Base-by-base conservation (phyloP, 805 yeast species). In the Ogataea corticis region DNA sequence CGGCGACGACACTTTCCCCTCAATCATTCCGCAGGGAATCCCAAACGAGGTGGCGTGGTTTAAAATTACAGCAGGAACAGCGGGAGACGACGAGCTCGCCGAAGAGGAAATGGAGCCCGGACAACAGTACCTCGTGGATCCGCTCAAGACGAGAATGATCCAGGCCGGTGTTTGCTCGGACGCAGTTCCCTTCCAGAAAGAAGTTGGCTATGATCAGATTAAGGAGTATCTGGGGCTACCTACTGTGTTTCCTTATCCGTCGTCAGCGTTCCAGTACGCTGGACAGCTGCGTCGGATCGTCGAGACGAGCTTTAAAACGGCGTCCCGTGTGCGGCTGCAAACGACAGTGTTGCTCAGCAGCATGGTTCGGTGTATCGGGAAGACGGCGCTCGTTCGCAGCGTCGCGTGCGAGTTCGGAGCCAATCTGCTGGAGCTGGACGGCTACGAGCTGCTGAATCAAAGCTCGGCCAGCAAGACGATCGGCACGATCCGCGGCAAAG, bases 41-140 rank as follows among this genome's bases (percentile, higher is more conserved):
- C 81, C 87, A 1, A 88, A 90, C 59, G 70, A 79, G 0, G 76
- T 91, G 15, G 96, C 90, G 0, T 92, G 97, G 97, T 92, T 90
- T 65, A 79, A 78, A 53, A 77, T 92, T 2, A 71, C 78, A 2
- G 83, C 77, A 6, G 68, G 82, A 3, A 57, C 68, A 4, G 75
- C 74, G 3, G 70, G 63, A 2, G 36, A 41, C 15, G 48, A 45
- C 6, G 33, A 31, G 10, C 33, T 13, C 18, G 40, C 21, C 13
- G n/a, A n/a, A 18, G 55, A 56, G 2, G 51, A 50, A 4, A 42
- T 62, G 19, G 51, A 23, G 41, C 41, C 17, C 4, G 60, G 49
- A 7, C 38, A 47, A 11, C 84, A 80, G 55, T 85, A 67, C 54
- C 59, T 82, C 0, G 76, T 91, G 29, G 90, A 86, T 61, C 82